These are phyloP conservation scores for Dalbergia cochinchinensis DNA, from an alignment of 306 rosid species.

Conservation along the genomic window DNA sequence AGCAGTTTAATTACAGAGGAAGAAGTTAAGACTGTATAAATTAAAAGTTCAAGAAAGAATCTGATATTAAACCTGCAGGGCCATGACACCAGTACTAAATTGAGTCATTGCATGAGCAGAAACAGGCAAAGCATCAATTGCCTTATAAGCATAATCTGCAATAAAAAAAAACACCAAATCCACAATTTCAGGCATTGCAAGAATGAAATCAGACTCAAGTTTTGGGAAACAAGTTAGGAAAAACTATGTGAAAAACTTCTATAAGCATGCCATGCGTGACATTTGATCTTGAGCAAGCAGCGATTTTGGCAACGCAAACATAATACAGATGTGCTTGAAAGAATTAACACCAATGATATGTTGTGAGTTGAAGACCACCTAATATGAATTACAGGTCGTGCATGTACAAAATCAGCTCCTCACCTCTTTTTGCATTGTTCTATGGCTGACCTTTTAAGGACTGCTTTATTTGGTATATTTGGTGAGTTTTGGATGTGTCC, in stretches of 20 bases:
- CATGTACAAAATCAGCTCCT: background rate
- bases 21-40: constrained; percentile 8
- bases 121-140: constrained; percentile 90
- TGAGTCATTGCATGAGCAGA: constrained; percentile 98
- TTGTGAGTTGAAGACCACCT: no score
- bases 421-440: background rate
- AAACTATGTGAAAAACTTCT: constrained; percentile 15
- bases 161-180: constrained; percentile 42
- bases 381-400: background rate
- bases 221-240: constrained; percentile 24
- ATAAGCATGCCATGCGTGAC: background rate
- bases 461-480: background rate
- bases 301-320: constrained; percentile 21
- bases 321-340: background rate
- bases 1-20: constrained; percentile 27
- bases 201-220: constrained; percentile 25
- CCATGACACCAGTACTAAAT: constrained; percentile 94
- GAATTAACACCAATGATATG: no score
- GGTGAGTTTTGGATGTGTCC: background rate
- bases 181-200: constrained; percentile 35
- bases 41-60: constrained; percentile 34
- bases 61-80: constrained; percentile 81
- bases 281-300: constrained; percentile 30
- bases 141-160: constrained; percentile 88
- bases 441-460: background rate